A percentile compares a stretch with the other conserved stretches of the same genome.
These are phyloP conservation scores for Paecilomyces sp. DNA, from an alignment of 2,329 filamentous ascomycete species.

Conservation along the genomic window DNA sequence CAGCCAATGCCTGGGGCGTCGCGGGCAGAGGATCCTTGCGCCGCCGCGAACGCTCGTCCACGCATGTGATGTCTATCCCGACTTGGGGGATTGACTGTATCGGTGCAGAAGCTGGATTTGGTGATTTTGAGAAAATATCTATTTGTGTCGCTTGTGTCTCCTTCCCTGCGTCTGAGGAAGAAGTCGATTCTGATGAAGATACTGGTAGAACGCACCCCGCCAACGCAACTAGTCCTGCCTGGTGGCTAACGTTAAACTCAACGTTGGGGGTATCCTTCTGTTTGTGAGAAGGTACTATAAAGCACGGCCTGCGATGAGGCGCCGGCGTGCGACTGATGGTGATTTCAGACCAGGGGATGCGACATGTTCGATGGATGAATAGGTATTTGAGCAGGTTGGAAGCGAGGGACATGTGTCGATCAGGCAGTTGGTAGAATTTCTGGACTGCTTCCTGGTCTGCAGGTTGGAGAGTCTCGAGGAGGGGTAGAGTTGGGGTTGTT, in stretches of 20 bases:
- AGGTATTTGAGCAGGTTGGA: constrained; percentile 56
- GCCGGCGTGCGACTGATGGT: constrained; percentile 45
- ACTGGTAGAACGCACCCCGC: constrained; percentile 39
- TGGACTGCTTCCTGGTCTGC: constrained; percentile 45
- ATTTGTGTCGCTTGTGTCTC: not conserved
- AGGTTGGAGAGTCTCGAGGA: constrained; percentile 32
- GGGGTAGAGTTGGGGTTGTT: constrained; percentile 26
- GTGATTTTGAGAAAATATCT: constrained; percentile 1
- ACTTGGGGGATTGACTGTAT: constrained; percentile 31
- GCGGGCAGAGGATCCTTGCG: constrained; percentile 43
- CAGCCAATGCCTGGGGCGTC: constrained; percentile 43
- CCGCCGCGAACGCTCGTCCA: constrained; percentile 46
- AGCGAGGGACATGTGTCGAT: constrained; percentile 54
- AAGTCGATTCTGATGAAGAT: not conserved
- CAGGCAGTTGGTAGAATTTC: constrained; percentile 46
- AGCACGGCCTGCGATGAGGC: constrained; percentile 47
- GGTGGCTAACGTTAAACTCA: constrained; percentile 61
- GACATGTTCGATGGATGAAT: constrained; percentile 50
- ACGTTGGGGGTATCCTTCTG: constrained; percentile 23
- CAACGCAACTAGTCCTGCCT: constrained; percentile 55
- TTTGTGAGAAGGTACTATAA: constrained; percentile 30
- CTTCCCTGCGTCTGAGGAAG: too few species aligned
- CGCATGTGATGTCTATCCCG: constrained; percentile 57
- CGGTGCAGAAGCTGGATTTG: constrained; percentile 5
- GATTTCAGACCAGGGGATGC: constrained; percentile 52